A percentile compares a stretch with the other conserved stretches of the same genome.
Conservation (phyloP, 768 basidiomycete species). For the Austroboletus eburneus region DNA sequence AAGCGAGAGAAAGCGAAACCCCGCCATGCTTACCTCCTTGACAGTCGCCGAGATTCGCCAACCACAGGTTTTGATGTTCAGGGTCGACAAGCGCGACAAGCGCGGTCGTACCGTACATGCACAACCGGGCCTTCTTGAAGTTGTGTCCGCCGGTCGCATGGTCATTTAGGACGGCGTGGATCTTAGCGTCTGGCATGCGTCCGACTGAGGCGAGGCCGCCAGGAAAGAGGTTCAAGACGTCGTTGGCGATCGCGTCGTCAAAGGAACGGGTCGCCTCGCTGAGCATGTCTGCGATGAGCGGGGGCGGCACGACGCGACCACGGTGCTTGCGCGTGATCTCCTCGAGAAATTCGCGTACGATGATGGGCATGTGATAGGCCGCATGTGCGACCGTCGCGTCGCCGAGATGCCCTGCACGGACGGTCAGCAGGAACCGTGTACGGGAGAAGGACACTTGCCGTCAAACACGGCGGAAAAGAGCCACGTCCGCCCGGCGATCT, state of each 20-base stretch:
- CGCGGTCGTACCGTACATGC: conserved; percentile 79
- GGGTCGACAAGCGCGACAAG: conserved; percentile 72
- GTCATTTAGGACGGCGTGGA: conserved; percentile 62
- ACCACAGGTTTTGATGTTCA: conserved; percentile 63
- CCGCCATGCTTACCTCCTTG: conserved; percentile 54
- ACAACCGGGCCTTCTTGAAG: conserved; percentile 61
- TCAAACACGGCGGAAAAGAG: conserved; percentile 69
- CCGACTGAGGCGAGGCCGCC: conserved; percentile 50
- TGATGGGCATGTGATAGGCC: conserved; percentile 63
- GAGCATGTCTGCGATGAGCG: conserved; percentile 52
- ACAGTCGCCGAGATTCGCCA: conserved; percentile 79
- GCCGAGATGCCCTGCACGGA: conserved; percentile 54
- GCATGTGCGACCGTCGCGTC: conserved; percentile 69
- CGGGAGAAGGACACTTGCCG: conserved; percentile 38
- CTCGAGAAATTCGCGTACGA: conserved; percentile 55
- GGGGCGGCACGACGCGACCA: conserved; percentile 39
- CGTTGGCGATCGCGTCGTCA: conserved; percentile 64
- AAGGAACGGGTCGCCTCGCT: conserved; percentile 56
- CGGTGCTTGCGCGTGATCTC: conserved; percentile 37
- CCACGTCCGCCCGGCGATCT: conserved; percentile 55
- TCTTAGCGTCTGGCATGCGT: conserved; percentile 51
- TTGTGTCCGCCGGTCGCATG: conserved; percentile 53
- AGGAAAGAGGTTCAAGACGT: conserved; percentile 56
- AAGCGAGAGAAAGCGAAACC: conserved; percentile 2
- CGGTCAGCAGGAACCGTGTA: background rate